Conservation (phyloP, 2,329 filamentous ascomycete genomes). For the Lecanosticta acicola region DNA sequence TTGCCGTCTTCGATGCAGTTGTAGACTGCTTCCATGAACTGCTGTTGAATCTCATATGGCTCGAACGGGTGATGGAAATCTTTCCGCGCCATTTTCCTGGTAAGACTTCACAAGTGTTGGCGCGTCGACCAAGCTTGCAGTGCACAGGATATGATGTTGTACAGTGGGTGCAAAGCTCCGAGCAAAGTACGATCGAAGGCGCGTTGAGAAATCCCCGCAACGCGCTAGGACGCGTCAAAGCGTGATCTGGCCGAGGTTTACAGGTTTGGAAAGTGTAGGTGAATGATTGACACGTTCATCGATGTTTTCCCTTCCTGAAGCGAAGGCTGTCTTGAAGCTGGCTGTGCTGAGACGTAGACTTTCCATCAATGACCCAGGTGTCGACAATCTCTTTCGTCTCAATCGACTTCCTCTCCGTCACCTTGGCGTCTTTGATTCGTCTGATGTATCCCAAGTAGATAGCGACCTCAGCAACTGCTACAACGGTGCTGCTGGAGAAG, state of each 20-base stretch:
- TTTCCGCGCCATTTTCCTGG: conserved; percentile 25
- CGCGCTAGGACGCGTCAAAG: conserved; percentile 22
- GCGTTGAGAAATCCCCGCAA: conserved; percentile 1
- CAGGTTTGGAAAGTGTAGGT: neutral
- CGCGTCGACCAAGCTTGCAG: too few relatives aligned
- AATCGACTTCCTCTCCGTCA: conserved; percentile 53
- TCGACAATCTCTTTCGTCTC: conserved; percentile 66
- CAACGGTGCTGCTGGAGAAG: conserved; percentile 62
- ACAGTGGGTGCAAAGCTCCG: too few relatives aligned
- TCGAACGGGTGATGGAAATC: conserved; percentile 83
- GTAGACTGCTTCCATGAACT: conserved; percentile 84
- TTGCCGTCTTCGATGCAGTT: conserved; percentile 71
- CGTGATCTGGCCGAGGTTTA: conserved; percentile 8
- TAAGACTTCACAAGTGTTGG: too few relatives aligned
- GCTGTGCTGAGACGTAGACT: conserved; percentile 15
- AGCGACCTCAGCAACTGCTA: conserved; percentile 69
- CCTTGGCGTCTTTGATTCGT: conserved; percentile 63
- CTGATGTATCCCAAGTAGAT: conserved; percentile 72
- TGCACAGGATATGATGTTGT: too few relatives aligned
- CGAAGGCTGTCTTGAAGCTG: conserved; percentile 28
- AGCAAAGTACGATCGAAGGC: neutral
- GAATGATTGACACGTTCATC: conserved; percentile 27
- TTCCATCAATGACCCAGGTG: conserved; percentile 57
- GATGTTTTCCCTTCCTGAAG: conserved; percentile 42
- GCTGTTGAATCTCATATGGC: conserved; percentile 78